Conservation (phyloP, 257 asterid species). For the Cynanchum wilfordii region DNA sequence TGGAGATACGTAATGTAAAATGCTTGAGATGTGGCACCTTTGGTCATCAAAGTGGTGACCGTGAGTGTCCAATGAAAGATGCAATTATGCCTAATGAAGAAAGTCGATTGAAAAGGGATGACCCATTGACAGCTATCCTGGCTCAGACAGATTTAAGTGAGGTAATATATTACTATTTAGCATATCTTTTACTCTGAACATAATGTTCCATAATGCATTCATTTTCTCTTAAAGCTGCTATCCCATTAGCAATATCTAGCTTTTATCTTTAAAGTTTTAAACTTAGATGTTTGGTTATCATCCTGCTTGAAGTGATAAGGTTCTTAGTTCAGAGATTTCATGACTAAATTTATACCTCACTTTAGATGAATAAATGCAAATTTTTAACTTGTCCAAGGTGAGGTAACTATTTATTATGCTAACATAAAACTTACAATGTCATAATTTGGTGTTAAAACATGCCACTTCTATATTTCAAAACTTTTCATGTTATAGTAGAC, state of each 20-base stretch:
- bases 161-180: conserved; percentile 36
- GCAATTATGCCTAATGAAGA: conserved; percentile 92
- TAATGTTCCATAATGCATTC: background rate
- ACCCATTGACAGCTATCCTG: conserved; percentile 79
- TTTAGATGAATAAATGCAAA: background rate
- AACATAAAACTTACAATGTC: background rate
- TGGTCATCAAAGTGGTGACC: conserved; percentile 99
- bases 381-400: background rate
- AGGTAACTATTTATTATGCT: background rate
- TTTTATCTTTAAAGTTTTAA: background rate
- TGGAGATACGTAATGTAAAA: conserved; percentile 96
- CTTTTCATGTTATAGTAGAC: background rate
- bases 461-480: background rate
- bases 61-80: conserved; percentile 94
- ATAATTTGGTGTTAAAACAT: background rate
- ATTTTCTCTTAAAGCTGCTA: background rate
- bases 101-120: conserved; percentile 86
- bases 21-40: conserved; percentile 84
- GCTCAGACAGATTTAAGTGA: conserved; percentile 79
- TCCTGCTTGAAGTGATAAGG: background rate
- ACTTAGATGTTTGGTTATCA: background rate
- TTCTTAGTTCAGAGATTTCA: background rate
- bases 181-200: background rate
- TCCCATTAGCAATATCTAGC: background rate
- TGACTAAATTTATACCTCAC: background rate